Evolutionary conservation across 148 eudicot species (phyloP).

Genomic region (Vaccinium macrocarpon): DNA sequence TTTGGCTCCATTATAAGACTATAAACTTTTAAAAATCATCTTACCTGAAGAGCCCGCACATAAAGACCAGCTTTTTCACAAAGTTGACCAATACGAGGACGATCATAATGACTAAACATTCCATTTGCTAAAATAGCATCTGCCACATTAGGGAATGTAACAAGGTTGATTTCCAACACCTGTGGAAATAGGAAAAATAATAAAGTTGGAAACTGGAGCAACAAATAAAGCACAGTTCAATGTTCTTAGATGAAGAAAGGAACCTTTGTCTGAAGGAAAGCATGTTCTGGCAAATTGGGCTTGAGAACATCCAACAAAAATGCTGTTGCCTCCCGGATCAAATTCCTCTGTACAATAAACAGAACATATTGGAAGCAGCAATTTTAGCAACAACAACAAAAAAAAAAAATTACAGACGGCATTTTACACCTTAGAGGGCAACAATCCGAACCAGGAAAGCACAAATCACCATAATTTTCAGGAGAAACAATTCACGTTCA

Average conservation of each 20-base stretch:
- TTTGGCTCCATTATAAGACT: background rate
- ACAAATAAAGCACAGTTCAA: slow-evolving; percentile 6
- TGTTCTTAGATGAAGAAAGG: background rate
- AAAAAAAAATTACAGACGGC: background rate
- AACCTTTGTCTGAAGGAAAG: slow-evolving; percentile 80
- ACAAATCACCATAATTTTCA: slow-evolving; percentile 2
- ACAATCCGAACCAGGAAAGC: background rate
- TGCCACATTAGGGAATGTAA: slow-evolving; percentile 94
- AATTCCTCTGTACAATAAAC: slow-evolving; percentile 50
- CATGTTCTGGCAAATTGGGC: slow-evolving; percentile 89
- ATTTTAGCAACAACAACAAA: slow-evolving; percentile 13
- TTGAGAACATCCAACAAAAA: slow-evolving; percentile 85
- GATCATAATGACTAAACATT: slow-evolving; percentile 97
- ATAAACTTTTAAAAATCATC: background rate
- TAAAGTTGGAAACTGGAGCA: background rate
- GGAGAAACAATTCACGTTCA: background rate
- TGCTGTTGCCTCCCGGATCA: slow-evolving; percentile 95
- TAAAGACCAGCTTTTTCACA: slow-evolving; percentile 96
- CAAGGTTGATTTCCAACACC: slow-evolving; percentile 94
- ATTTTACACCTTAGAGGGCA: slow-evolving; percentile 7
- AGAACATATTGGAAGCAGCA: background rate
- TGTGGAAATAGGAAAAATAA: slow-evolving; percentile 25
- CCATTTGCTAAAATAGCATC: slow-evolving; percentile 98
- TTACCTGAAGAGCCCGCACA: slow-evolving; percentile 89
- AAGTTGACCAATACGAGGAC: slow-evolving; percentile 92